Evolutionary conservation across 1,284 basidiomycete genomes (phyloP), one percentile per base, ranked within the genome.

Genomic region (Fomitiporia mediterranea): DNA sequence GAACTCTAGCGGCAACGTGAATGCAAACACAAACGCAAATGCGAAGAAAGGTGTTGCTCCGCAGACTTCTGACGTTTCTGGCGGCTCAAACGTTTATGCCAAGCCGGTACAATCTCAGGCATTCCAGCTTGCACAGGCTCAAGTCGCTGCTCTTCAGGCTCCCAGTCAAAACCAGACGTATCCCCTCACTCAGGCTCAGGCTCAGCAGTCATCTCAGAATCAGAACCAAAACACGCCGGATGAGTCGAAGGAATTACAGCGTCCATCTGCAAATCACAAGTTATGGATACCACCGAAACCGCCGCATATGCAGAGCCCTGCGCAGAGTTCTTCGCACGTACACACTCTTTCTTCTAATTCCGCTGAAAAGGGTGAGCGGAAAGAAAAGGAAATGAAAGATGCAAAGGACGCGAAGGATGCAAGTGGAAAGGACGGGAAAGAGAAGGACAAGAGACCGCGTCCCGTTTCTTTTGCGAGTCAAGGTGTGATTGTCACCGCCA

Each of bases 281-380:
- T 27, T 59, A 19, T 59, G 58, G 58, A 56, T 59, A 39, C 58
- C 58, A 25, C 58, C 58, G 38, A 59, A 59, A 44, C 58, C 58
- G 23, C 47, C 58, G 39, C 58, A 59, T 19, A 59, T 59, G 58
- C 53, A 56, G 37, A 47, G 37, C n/a, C 32, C 54, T 19, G 48
- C 54, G 43, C 25, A 27, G 6, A 4, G 25, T n/a, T n/a, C 37
- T 15, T 2, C 38, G 25, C 21, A 40, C 11, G 55, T 50, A 4
- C 28, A 51, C 30, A 25, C 25, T 17, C 11, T 37, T 9, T 19
- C 25, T 0, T 25, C 4, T n/a, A 15, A 9, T 27, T 17, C 1
- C 30, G 4, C 25, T 9, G 43, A 47, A n/a, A 38, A 34, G 28
- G 23, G 15, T 37, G 8, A 19, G 48, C 27, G 30, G 39, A 37